These are phyloP conservation scores for Barnettozyma sp. DNA, from an alignment of 805 yeast species.

Conservation along the genomic window DNA sequence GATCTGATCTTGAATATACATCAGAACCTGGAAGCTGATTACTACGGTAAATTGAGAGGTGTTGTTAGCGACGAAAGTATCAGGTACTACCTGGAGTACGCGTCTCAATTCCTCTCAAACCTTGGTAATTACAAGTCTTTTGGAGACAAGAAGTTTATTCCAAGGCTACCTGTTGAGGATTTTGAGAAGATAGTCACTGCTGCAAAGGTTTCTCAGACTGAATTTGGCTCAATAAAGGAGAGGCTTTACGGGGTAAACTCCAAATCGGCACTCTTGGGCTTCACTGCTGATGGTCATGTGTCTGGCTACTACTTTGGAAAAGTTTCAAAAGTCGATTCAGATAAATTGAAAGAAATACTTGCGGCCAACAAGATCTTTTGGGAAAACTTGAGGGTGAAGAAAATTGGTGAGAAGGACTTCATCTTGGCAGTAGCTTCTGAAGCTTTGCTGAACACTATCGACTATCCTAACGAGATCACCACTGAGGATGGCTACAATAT, in stretches of 20 bases:
- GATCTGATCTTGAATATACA: slow-evolving; percentile 64
- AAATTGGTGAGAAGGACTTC: slow-evolving; percentile 41
- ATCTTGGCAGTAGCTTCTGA: slow-evolving; percentile 67
- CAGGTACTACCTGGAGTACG: slow-evolving; percentile 53
- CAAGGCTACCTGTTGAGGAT: slow-evolving; percentile 42
- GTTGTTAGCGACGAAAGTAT: slow-evolving; percentile 28
- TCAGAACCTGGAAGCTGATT: slow-evolving; percentile 40
- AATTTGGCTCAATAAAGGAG: slow-evolving; percentile 34
- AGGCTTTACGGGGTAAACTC: slow-evolving; percentile 47
- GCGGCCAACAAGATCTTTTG: slow-evolving; percentile 61
- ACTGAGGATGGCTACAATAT: slow-evolving; percentile 37
- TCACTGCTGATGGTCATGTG: slow-evolving; percentile 69
- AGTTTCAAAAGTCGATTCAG: slow-evolving; percentile 52
- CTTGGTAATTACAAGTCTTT: slow-evolving; percentile 79
- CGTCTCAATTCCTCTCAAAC: slow-evolving; percentile 67
- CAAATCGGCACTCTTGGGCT: slow-evolving; percentile 55
- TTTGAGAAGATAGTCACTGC: slow-evolving; percentile 44
- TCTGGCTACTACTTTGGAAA: slow-evolving; percentile 65
- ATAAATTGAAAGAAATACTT: slow-evolving; percentile 57
- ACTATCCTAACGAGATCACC: slow-evolving; percentile 43
- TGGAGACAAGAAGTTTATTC: slow-evolving; percentile 84
- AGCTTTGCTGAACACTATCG: slow-evolving; percentile 38
- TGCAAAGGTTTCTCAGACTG: slow-evolving; percentile 29
- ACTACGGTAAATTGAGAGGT: slow-evolving; percentile 33
- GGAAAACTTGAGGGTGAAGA: slow-evolving; percentile 72